Evolutionary conservation across 2,329 filamentous ascomycete genomes (phyloP), one percentile per base, ranked within the genome.

Genomic region (Aaosphaeria arxii): DNA sequence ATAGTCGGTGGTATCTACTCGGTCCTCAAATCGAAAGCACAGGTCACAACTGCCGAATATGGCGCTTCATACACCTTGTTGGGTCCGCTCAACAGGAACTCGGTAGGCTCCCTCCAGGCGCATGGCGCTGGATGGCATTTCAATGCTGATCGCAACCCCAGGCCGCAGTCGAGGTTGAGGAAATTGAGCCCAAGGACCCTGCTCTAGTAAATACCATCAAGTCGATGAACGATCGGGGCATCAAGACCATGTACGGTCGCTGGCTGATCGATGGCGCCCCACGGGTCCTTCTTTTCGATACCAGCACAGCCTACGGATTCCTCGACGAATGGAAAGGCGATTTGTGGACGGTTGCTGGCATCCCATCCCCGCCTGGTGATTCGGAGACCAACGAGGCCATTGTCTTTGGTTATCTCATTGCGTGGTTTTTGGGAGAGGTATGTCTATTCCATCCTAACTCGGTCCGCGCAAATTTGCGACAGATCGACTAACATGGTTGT

Each of bases 221-320:
- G 68, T 86, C 90, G 43, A 99, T 99, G 94, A 87, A 86, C 66
- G 89, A 95, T 44, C 86, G 94, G 51, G 94, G 94, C 57, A 89
- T 95, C 66, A 83, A 87, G 64, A 88, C 95, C 38, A 74, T 97
- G 59, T 97, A 97, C 73, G 94, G 94, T 57, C 84, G 94, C 68
- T 99, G 94, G 94, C 80, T 99, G 60, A 97, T 99, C 61, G 94
- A 97, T 69, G 94, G 94, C 47, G 94, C 94, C 40, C 94, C 94
- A 1, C 81, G 94, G 53, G 94, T 99, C 35, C 78, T 99, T 40
- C 83, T 99, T 54, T 94, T 99, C 69, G 91, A 99, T 69, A 97
- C 91, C 40, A 88, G 91, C 69, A 95, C 91, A 24, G 94, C 89
- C 31, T 96, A 97, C 74, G 79, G 84, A 61, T 95, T 88, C 74